Evolutionary conservation across 208 protist species (phyloP).

Genomic region (Acanthamoeba lenticulata): DNA sequence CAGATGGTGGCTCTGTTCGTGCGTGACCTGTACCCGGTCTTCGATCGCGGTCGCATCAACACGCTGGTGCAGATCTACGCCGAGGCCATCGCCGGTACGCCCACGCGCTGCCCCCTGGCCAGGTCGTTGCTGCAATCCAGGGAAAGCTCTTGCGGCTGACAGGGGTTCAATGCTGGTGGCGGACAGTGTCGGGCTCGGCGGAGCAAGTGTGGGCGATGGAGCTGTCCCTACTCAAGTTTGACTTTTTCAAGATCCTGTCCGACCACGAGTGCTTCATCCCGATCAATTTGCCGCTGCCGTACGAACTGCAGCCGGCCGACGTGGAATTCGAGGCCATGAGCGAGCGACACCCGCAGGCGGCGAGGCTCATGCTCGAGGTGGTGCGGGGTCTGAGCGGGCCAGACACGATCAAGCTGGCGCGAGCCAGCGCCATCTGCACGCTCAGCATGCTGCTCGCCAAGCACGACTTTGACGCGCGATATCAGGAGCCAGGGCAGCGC

Average conservation of each 20-base stretch:
- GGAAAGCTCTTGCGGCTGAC: too few species aligned
- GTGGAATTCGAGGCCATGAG: neutral
- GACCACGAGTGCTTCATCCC: conserved; percentile 83
- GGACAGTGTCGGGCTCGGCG: neutral
- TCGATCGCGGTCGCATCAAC: conserved; percentile 62
- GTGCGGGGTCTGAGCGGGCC: neutral
- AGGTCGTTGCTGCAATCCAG: too few species aligned
- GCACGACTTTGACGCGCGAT: conserved; percentile 56
- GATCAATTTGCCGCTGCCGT: conserved; percentile 77
- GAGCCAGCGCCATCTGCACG: conserved; percentile 56
- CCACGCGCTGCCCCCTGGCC: too few species aligned
- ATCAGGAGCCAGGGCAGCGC: neutral
- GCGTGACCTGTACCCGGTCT: conserved; percentile 54
- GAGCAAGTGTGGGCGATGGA: conserved; percentile 48
- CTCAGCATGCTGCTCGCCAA: conserved; percentile 64
- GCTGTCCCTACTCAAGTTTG: conserved; percentile 73
- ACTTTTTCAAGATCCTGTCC: conserved; percentile 80
- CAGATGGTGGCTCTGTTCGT: conserved; percentile 61
- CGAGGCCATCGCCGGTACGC: conserved; percentile 30
- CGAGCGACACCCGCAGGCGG: neutral
- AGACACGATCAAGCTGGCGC: conserved; percentile 5
- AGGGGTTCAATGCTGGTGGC: too few species aligned
- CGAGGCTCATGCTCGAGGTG: neutral
- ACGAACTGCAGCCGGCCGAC: conserved; percentile 33
- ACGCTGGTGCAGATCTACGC: conserved; percentile 35